These are phyloP conservation scores for Fusarium siculi DNA, from an alignment of 2,329 filamentous ascomycete genomes.

Conservation along the genomic window DNA sequence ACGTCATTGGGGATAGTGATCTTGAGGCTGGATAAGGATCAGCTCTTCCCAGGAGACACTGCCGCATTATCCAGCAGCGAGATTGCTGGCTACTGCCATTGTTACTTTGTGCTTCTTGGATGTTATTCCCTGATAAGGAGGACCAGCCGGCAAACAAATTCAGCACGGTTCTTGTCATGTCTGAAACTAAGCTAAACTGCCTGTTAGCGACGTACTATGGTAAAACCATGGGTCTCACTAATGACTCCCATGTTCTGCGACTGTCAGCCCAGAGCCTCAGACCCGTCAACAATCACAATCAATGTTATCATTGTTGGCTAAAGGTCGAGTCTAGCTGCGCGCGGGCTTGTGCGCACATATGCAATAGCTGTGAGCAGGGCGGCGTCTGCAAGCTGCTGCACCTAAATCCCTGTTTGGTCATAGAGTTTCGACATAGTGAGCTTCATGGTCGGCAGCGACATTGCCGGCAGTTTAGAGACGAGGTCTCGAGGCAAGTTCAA, in stretches of 20 bases:
- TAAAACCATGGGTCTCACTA: conserved; percentile 17
- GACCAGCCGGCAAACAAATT: not conserved
- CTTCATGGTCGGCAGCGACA: conserved; percentile 11
- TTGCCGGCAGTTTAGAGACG: conserved; percentile 14
- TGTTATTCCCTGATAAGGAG: not conserved
- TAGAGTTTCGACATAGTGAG: conserved; percentile 28
- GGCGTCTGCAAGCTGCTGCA: conserved; percentile 20
- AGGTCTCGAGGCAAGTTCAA: not conserved
- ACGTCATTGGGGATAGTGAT: conserved; percentile 23
- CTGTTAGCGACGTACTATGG: not conserved
- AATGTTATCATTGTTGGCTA: conserved; percentile 14
- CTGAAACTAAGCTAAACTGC: conserved; percentile 14
- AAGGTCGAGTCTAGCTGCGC: not conserved
- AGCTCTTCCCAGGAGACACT: conserved; percentile 12
- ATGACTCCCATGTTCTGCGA: conserved; percentile 34
- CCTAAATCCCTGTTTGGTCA: conserved; percentile 28
- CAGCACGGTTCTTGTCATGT: not conserved
- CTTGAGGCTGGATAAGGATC: conserved; percentile 23
- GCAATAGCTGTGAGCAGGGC: conserved; percentile 23
- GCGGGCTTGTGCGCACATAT: conserved; percentile 19
- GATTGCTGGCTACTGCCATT: not conserved
- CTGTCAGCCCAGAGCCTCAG: conserved; percentile 42
- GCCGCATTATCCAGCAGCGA: conserved; percentile 2
- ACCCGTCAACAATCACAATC: conserved; percentile 26
- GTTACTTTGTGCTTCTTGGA: not conserved